These are phyloP conservation scores for Leptoxyphium fumago DNA, from an alignment of 2,329 filamentous ascomycete genomes.

Conservation along the genomic window DNA sequence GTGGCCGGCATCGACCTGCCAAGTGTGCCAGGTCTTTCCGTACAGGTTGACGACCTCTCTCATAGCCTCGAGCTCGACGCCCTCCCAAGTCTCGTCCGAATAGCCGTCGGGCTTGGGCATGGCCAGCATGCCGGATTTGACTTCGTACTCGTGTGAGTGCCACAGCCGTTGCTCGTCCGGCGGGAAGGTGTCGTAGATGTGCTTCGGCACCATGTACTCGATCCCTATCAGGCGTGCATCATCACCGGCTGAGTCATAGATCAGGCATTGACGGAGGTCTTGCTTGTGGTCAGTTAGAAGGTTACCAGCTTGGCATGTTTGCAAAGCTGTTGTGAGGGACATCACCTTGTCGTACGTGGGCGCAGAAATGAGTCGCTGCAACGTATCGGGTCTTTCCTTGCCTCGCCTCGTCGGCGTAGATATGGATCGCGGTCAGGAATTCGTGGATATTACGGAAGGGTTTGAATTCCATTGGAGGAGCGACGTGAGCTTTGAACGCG, in stretches of 20 bases:
- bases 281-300: not conserved
- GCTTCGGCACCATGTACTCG: conserved; percentile 9
- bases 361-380: conserved; percentile 7
- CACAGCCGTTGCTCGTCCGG: conserved; percentile 8
- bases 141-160: conserved; percentile 11
- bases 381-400: conserved; percentile 5
- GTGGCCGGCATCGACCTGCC: conserved; percentile 7
- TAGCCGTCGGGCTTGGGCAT: conserved; percentile 6
- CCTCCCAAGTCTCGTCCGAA: conserved; percentile 7
- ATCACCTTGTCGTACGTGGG: conserved; percentile 4
- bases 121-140: conserved; percentile 9
- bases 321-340: too few species aligned
- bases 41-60: conserved; percentile 7
- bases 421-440: conserved; percentile 6
- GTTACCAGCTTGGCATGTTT: not conserved
- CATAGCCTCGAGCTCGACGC: conserved; percentile 7
- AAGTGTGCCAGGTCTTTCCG: conserved; percentile 10
- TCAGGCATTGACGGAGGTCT: conserved; percentile 10
- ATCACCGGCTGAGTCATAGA: conserved; percentile 8
- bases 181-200: conserved; percentile 6
- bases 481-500: too few species aligned
- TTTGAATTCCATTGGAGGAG: not conserved
- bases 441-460: not conserved
- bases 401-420: conserved; percentile 7
- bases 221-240: conserved; percentile 8